Evolutionary conservation across 352 stramenopile species (phyloP), one percentile per base, ranked within the genome.

Genomic region (Pythium oligandrum): DNA sequence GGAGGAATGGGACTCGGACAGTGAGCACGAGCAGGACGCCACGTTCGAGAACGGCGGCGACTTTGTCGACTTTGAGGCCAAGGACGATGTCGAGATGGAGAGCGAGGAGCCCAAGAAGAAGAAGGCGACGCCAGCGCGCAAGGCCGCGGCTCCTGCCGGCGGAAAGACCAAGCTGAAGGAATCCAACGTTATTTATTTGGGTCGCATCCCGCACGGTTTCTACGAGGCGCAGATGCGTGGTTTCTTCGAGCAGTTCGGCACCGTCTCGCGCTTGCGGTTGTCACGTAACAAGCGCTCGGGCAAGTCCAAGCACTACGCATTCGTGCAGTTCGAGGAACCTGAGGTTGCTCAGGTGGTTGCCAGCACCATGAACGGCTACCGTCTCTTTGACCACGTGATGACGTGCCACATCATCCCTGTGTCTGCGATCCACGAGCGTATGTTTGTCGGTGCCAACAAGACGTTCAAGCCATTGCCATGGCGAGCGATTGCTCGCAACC

Each of bases 231-330:
- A 98, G 73, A 93, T 99, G 64, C 67, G 75, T 42, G 87, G 79
- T 17, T 98, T 98, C 77, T 96, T 99, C 49, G 87, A 92, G 55
- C 96, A 99, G 75, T 99, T 99, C 61, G 96, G 96, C 55, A 70
- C 83, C 33, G 88, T 99, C 32, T 75, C 71, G 12, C 80, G 87
- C 50, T 77, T 98, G 49, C 79, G 92, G n/a, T 62, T 98, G 10
- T 98, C 87, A 53, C 91, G 96, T 48, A 98, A 94, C 55, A 97
- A 96, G 68, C 95, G 96, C 70, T 96, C 93, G 44, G 95, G 95
- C 40, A 88, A 90, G 56, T 96, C 93, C 40, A 95, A 96, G 65
- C 93, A 97, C 55, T 98, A 98, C 72, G 96, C 89, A 32, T 99
- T 98, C 79, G 80, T 98, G 43, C 76, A 98, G 81, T 98, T 98